A percentile compares a stretch with the other conserved stretches of the same genome.
phyloP scores from a whole-genome alignment of 441 rosid genomes.

The Erodium texanum region DNA sequence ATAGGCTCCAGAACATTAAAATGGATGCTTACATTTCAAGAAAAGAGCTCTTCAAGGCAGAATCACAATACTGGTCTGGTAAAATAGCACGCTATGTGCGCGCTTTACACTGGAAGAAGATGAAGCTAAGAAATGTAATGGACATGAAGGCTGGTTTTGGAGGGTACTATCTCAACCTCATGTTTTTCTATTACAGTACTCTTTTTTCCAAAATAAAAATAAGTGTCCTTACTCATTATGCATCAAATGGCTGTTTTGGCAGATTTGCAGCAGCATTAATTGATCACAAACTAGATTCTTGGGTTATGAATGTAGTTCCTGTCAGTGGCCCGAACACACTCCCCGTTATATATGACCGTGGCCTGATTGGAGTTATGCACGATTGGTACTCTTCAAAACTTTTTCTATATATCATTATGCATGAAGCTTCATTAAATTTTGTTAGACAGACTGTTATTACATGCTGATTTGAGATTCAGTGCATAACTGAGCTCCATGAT shows the following conservation, averaged over 20 bases:
- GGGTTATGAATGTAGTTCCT: slow-evolving; percentile 95
- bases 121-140: slow-evolving; percentile 76
- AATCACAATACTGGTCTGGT: slow-evolving; percentile 79
- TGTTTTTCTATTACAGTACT: not conserved
- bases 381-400: slow-evolving; percentile 60
- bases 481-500: slow-evolving; percentile 9
- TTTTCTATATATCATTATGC: not conserved
- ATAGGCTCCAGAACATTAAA: slow-evolving; percentile 77
- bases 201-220: not conserved
- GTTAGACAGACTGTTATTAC: not conserved
- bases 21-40: slow-evolving; percentile 82
- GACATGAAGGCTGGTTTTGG: slow-evolving; percentile 98
- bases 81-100: slow-evolving; percentile 63
- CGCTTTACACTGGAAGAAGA: slow-evolving; percentile 68
- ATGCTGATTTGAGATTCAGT: slow-evolving; percentile 1
- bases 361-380: slow-evolving; percentile 89
- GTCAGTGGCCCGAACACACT: slow-evolving; percentile 82
- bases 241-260: slow-evolving; percentile 15
- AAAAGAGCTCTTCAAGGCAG: slow-evolving; percentile 85
- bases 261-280: slow-evolving; percentile 88
- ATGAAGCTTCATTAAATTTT: not conserved
- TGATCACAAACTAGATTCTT: slow-evolving; percentile 60
- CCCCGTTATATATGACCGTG: slow-evolving; percentile 94
- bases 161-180: slow-evolving; percentile 45
- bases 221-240: no score